Base-by-base conservation (phyloP, 176 grass and related monocot species). In the Oryza punctata region DNA sequence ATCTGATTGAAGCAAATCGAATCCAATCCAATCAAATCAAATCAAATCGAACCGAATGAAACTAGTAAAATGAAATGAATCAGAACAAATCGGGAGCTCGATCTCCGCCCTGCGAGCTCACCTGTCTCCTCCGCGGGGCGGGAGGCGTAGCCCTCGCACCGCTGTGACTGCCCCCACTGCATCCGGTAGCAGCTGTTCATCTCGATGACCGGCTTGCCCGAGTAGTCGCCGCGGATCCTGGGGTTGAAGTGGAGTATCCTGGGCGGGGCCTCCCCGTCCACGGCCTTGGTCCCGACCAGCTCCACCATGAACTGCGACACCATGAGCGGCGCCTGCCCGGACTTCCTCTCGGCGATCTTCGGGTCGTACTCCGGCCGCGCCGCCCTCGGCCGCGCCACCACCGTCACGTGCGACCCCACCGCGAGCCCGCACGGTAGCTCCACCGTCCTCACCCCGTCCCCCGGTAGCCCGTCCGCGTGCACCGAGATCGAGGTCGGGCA, bases 301-400 rank as follows among this genome's bases (percentile, higher is more conserved):
- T 99, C 96, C 61, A 96, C 89, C 91, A 93, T 96, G 89, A 99
- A 99, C 86, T 99, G 96, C 35, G 96, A 99, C 38, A 96, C 91
- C 96, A 96, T 90, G 57, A 90, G 76, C 11, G 83, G 87, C 27
- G 79, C 70, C 80, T 95, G 86, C 82, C 89, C 89, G 63, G 76
- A 43, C 80, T 28, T 91, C 77, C 92, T 77, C 82, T 75, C 79
- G 27, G 93, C 66, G 80, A 94, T 96, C 78, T 92, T 99, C 2
- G 91, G 89, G 72, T 92, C 79, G 69, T 85, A 72, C 70, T 89
- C 87, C 14, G 91, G 73, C 2, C 91, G 80, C 7, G 91, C 85
- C 13, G 77, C 10, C 47, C 83, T 70, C 7, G 93, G 93, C 14
- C 77, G 89, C 14, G 87, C 96, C 38, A 99, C 93, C n/a, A 99